These are phyloP conservation scores for Eurotiales sp. DNA, from an alignment of 2,329 filamentous ascomycete genomes.

Conservation along the genomic window DNA sequence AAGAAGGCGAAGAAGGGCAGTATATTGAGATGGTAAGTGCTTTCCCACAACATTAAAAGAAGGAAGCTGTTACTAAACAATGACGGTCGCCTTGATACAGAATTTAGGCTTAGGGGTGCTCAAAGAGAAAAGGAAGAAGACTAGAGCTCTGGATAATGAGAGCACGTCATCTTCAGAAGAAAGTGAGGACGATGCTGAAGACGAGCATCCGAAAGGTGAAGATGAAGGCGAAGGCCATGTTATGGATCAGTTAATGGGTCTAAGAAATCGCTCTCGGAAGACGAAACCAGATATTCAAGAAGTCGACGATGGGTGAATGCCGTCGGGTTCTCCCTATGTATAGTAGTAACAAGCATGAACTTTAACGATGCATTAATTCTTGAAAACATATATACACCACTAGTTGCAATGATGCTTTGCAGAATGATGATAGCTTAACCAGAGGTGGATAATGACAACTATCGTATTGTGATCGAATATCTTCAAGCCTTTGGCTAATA, in stretches of 20 bases:
- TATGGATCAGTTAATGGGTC: constrained; percentile 36
- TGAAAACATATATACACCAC: too few species aligned
- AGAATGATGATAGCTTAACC: too few species aligned
- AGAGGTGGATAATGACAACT: too few species aligned
- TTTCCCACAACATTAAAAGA: background rate
- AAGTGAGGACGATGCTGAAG: constrained; percentile 18
- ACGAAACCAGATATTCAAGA: constrained; percentile 40
- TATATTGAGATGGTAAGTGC: constrained; percentile 43
- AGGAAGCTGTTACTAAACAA: background rate
- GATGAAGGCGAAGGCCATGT: constrained; percentile 25
- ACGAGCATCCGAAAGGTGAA: constrained; percentile 13
- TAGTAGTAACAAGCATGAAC: background rate
- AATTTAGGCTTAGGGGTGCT: constrained; percentile 45
- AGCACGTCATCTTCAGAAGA: constrained; percentile 3
- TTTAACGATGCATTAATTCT: background rate
- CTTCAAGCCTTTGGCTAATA: background rate
- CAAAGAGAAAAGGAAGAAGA: constrained; percentile 33
- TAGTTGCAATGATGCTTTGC: too few species aligned
- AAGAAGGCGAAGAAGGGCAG: constrained; percentile 28
- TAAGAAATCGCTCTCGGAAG: constrained; percentile 25
- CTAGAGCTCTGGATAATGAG: constrained; percentile 13
- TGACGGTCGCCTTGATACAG: constrained; percentile 21
- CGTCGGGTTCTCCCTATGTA: too few species aligned
- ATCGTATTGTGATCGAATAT: background rate
- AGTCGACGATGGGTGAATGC: constrained; percentile 23